These are phyloP conservation scores for Boletus rubescentipes DNA, from an alignment of 768 basidiomycete species.

Conservation along the genomic window DNA sequence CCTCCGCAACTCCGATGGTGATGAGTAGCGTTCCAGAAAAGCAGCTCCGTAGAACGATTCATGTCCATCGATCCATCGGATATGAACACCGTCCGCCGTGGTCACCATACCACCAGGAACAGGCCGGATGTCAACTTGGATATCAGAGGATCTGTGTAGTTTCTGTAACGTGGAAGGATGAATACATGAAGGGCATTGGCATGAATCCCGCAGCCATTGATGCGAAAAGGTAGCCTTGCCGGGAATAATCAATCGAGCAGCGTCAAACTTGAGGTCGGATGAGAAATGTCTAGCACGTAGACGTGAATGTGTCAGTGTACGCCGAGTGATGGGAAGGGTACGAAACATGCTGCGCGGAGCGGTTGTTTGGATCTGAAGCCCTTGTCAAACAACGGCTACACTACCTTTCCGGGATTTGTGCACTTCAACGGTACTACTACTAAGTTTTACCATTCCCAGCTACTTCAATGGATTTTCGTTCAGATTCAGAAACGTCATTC, in stretches of 20 bases:
- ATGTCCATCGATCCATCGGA: constrained; percentile 62
- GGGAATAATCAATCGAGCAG: constrained; percentile 15
- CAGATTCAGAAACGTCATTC: constrained; percentile 48
- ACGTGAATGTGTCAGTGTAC: not conserved
- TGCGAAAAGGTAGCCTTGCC: constrained; percentile 54
- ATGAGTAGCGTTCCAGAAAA: constrained; percentile 53
- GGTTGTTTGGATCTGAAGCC: constrained; percentile 32
- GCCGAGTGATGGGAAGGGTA: not conserved
- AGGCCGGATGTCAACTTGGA: constrained; percentile 51
- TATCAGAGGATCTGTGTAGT: constrained; percentile 66
- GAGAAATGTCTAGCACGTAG: constrained; percentile 4
- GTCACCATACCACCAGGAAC: constrained; percentile 41
- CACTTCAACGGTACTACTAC: too few species aligned
- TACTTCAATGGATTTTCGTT: constrained; percentile 22
- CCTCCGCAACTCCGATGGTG: constrained; percentile 29
- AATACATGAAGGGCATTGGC: constrained; percentile 67
- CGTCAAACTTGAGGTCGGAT: constrained; percentile 12
- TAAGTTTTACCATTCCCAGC: not conserved
- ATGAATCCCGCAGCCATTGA: constrained; percentile 84
- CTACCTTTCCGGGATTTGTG: constrained; percentile 1
- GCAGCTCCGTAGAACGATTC: constrained; percentile 49
- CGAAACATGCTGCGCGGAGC: constrained; percentile 6
- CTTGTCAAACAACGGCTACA: constrained; percentile 31
- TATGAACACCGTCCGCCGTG: constrained; percentile 44
- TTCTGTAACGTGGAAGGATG: constrained; percentile 82